phyloP scores from a whole-genome alignment of 352 stramenopile genomes.

The Pythium biforme region DNA sequence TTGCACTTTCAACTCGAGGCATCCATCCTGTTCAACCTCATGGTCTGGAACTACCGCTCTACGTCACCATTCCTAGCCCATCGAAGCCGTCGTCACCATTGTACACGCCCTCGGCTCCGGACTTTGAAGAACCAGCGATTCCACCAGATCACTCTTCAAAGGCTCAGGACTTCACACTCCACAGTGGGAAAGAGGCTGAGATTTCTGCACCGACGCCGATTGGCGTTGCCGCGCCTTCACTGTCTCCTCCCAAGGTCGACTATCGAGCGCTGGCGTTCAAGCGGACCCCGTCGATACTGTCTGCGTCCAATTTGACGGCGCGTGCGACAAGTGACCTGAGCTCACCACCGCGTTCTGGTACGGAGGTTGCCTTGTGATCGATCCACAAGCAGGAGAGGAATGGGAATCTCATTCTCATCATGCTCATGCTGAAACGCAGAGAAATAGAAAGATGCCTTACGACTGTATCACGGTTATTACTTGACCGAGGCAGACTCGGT shows the following conservation, averaged over 20 bases:
- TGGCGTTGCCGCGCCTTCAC: conserved; percentile 2
- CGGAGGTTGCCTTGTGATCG: neutral
- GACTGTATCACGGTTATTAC: too few species aligned
- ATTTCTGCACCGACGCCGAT: neutral
- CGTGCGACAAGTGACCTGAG: too few species aligned
- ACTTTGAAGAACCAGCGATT: conserved; percentile 17
- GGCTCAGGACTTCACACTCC: neutral
- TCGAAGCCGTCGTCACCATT: conserved; percentile 24
- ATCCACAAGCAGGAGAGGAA: too few species aligned
- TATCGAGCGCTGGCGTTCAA: conserved; percentile 58
- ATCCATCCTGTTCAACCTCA: neutral
- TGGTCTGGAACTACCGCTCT: neutral
- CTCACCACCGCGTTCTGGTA: neutral
- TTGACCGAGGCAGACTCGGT: too few species aligned
- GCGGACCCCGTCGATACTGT: conserved; percentile 17
- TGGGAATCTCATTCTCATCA: too few species aligned
- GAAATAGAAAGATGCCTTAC: too few species aligned
- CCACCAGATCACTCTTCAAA: neutral
- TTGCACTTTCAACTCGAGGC: too few species aligned
- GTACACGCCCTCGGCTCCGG: conserved; percentile 29
- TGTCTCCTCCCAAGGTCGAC: conserved; percentile 28
- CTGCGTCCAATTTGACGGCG: neutral
- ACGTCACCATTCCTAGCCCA: conserved; percentile 7
- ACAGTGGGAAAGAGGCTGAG: neutral
- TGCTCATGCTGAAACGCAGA: too few species aligned